Conservation (phyloP, 2,329 filamentous ascomycete species). For the Cladosporium sp. region DNA sequence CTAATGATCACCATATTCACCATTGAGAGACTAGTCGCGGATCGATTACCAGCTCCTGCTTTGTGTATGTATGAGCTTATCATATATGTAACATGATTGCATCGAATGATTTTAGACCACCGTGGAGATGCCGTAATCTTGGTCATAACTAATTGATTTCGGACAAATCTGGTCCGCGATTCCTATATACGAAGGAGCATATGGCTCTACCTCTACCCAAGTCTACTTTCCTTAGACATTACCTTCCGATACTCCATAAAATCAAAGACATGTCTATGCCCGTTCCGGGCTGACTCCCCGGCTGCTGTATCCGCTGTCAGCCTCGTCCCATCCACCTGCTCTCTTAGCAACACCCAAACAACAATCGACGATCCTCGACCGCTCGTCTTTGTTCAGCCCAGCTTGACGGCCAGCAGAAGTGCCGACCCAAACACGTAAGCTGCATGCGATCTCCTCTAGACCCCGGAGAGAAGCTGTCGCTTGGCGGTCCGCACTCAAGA, state of each 20-base stretch:
- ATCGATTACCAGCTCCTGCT: too few relatives aligned
- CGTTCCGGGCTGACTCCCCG: constrained; percentile 8
- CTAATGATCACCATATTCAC: too few relatives aligned
- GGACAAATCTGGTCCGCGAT: constrained; percentile 3
- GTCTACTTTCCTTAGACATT: background rate
- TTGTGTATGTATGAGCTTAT: too few relatives aligned
- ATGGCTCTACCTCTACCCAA: constrained; percentile 10
- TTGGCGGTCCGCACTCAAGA: constrained; percentile 32
- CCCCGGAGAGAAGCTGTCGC: constrained; percentile 34
- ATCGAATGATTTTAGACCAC: too few relatives aligned
- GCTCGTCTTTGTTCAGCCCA: constrained; percentile 36
- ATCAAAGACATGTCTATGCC: background rate
- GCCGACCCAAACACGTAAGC: constrained; percentile 45
- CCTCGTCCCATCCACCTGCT: constrained; percentile 36
- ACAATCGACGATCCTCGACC: constrained; percentile 36
- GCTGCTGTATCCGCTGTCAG: constrained; percentile 30
- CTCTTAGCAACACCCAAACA: constrained; percentile 42
- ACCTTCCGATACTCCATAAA: constrained; percentile 4
- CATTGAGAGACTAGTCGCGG: too few relatives aligned
- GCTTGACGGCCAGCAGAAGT: constrained; percentile 39
- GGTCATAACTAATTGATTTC: background rate
- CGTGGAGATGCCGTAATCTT: background rate
- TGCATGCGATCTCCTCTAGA: constrained; percentile 41
- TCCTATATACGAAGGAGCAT: constrained; percentile 11
- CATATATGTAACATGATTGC: too few relatives aligned